Evolutionary conservation across 208 protist genomes (phyloP).

Genomic region (Acanthamoeba castellanii): DNA sequence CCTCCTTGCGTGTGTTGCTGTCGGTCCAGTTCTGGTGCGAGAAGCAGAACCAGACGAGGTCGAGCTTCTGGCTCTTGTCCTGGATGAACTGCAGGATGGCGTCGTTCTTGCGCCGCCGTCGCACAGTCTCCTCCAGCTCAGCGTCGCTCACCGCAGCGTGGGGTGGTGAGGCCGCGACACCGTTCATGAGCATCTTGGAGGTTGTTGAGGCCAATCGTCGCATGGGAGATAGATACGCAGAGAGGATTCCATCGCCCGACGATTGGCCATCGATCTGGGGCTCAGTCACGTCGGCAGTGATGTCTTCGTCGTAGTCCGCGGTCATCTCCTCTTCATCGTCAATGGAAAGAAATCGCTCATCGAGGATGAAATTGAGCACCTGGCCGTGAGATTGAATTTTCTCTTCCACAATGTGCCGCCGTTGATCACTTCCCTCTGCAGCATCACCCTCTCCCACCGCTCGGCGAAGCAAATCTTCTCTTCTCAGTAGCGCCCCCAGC

Average conservation of each 20-base stretch:
- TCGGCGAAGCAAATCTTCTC: neutral
- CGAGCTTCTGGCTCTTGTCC: neutral
- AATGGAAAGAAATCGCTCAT: neutral
- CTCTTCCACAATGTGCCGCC: neutral
- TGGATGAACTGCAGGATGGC: constrained; percentile 10
- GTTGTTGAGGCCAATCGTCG: neutral
- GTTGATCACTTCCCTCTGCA: neutral
- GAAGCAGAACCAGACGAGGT: constrained; percentile 9
- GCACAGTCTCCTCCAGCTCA: neutral
- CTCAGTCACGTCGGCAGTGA: neutral
- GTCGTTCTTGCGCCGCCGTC: constrained; percentile 8
- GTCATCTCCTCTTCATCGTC: neutral
- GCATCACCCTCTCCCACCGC: neutral
- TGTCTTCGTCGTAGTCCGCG: neutral
- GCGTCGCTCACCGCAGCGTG: neutral
- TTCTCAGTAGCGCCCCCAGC: neutral
- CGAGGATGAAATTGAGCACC: neutral
- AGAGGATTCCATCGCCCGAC: neutral
- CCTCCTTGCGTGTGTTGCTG: neutral
- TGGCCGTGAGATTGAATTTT: neutral
- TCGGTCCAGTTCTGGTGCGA: neutral
- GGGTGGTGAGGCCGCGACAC: neutral
- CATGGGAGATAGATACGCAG: neutral
- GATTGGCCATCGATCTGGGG: neutral
- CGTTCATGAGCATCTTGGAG: neutral